A percentile compares a stretch with the other conserved stretches of the same genome.
These are phyloP conservation scores for Aspergillus sclerotiicarbonarius DNA, from an alignment of 495 filamentous ascomycete genomes.

Conservation along the genomic window DNA sequence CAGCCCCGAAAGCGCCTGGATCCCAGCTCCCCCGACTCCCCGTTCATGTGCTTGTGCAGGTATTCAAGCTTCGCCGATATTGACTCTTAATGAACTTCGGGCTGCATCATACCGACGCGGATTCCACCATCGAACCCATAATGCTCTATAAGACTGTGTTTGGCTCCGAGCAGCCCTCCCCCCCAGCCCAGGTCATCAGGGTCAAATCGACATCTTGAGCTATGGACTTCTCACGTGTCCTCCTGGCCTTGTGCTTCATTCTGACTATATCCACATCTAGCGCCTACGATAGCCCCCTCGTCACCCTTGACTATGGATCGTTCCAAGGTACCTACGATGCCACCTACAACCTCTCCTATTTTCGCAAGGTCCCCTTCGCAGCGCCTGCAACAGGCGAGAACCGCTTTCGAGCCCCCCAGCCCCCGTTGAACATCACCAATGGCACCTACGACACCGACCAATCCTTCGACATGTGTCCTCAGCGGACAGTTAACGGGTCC, in stretches of 20 bases:
- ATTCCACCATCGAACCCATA: not conserved
- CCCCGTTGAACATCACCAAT: conserved; percentile 43
- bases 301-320: conserved; percentile 52
- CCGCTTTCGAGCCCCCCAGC: conserved; percentile 56
- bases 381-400: conserved; percentile 54
- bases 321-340: conserved; percentile 56
- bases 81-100: conserved; percentile 13
- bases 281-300: conserved; percentile 27
- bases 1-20: not conserved
- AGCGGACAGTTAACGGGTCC: conserved; percentile 56
- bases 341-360: conserved; percentile 52
- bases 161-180: not conserved
- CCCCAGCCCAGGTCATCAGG: not conserved
- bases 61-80: not conserved
- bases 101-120: conserved; percentile 12
- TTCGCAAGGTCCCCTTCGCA: conserved; percentile 58
- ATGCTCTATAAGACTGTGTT: not conserved
- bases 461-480: conserved; percentile 56
- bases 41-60: not conserved
- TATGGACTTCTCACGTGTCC: not conserved
- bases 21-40: not conserved
- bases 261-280: conserved; percentile 10
- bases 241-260: conserved; percentile 4
- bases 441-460: conserved; percentile 57
- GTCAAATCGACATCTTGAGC: not conserved